Percentiles rank a stretch among this genome's conserved stretches.
These are phyloP conservation scores for Medicago arabica DNA, from an alignment of 306 rosid species.

Conservation along the genomic window DNA sequence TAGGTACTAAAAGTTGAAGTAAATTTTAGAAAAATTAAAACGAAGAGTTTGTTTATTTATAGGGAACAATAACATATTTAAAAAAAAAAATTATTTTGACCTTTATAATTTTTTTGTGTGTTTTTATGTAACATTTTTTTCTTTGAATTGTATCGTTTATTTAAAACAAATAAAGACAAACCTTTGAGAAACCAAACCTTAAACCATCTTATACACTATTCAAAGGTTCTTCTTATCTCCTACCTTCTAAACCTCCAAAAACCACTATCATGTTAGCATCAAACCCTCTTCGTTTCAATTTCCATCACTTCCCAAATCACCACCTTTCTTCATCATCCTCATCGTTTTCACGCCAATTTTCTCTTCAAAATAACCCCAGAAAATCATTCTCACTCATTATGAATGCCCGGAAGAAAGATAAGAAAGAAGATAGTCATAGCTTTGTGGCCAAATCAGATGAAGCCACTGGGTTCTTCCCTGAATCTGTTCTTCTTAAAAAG, in stretches of 20 bases:
- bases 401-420: constrained; percentile 55
- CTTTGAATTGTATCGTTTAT: too few relatives aligned
- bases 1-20: too few relatives aligned
- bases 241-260: constrained; percentile 36
- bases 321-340: constrained; percentile 48
- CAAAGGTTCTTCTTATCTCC: constrained; percentile 45
- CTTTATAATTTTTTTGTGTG: too few relatives aligned
- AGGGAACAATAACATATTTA: too few relatives aligned
- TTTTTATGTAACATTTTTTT: too few relatives aligned
- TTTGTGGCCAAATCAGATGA: constrained; percentile 71
- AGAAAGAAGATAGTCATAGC: constrained; percentile 66
- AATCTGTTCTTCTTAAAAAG: constrained; percentile 89
- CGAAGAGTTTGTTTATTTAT: too few relatives aligned
- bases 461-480: constrained; percentile 79
- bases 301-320: constrained; percentile 38
- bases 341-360: constrained; percentile 43
- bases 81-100: too few relatives aligned
- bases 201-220: constrained; percentile 32
- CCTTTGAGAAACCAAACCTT: neutral
- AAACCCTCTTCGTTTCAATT: constrained; percentile 36
- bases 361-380: constrained; percentile 44
- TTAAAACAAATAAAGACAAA: too few relatives aligned
- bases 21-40: too few relatives aligned
- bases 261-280: constrained; percentile 3
- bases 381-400: constrained; percentile 54